Evolutionary conservation across 148 eudicot genomes (phyloP), one percentile per base, ranked within the genome.

Genomic region (Fagopyrum tataricum): DNA sequence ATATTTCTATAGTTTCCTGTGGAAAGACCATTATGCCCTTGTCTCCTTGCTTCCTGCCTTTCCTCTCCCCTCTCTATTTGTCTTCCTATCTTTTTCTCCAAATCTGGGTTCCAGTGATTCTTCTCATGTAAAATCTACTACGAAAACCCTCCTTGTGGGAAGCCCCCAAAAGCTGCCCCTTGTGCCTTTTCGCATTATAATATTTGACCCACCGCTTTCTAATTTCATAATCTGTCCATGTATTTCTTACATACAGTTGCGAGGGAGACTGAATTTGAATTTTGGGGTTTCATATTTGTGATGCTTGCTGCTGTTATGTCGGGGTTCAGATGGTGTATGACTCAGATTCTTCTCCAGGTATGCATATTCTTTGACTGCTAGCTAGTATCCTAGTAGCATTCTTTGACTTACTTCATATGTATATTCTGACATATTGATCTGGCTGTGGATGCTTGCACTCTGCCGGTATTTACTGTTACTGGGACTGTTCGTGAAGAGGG

Each of bases 301-400:
- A 95, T 91, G 96, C 97, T 95, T 87, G 99, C 99, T 78, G 96
- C 99, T 83, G 96, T 95, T 77, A 91, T 95, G 99, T 88, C 99
- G 79, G 99, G 99, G 44, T 95, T 95, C 67, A 96, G 97, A 74
- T 95, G 99, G 99, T 85, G 89, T 75, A 95, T 95, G 99, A 95
- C 96, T 55, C 99, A 95, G 83, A 95, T 95, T 77, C 99, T 95
- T 80, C 99, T 95, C 78, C 99, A 95, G 97, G 99, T 91, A 86
- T 69, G 69, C 20, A 39, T 74, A 62, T 70, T 44, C 73, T 75
- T n/a, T 40, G 31, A 26, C 67, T 61, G 67, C 66, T 59, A 59
- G 40, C 66, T 55, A 55, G 62, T 55, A 55, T 26, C 24, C 24
- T 61, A 26, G 15, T 24, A 52, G 21, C n/a, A n/a, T n/a, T n/a